A percentile compares a stretch with the other conserved stretches of the same genome.
Evolutionary conservation across 495 filamentous ascomycete species (phyloP).

Genomic region (Evansstolkia leycettana): DNA sequence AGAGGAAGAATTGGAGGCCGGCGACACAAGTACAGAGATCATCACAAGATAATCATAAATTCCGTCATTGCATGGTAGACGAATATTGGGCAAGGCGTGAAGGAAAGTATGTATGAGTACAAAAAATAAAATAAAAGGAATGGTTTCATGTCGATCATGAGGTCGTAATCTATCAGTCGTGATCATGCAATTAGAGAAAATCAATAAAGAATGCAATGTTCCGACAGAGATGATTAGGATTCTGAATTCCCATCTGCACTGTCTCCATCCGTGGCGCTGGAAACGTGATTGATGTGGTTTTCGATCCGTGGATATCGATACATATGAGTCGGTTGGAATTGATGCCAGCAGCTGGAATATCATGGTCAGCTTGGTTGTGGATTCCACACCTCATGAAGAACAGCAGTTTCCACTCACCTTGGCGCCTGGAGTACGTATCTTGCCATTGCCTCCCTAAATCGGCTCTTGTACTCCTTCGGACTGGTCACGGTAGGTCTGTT

Average conservation of each 20-base stretch:
- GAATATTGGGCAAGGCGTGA: too few relatives aligned
- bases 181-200: too few relatives aligned
- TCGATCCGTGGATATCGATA: slow-evolving; percentile 29
- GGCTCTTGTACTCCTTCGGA: slow-evolving; percentile 92
- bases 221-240: slow-evolving; percentile 1
- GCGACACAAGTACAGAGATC: too few relatives aligned
- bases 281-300: slow-evolving; percentile 11
- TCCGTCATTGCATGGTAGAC: too few relatives aligned
- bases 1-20: too few relatives aligned
- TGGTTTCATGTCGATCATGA: too few relatives aligned
- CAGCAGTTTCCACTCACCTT: slow-evolving; percentile 21
- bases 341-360: slow-evolving; percentile 53
- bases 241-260: slow-evolving; percentile 11
- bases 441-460: slow-evolving; percentile 94
- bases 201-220: not conserved
- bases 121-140: too few relatives aligned
- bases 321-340: slow-evolving; percentile 45
- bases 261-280: slow-evolving; percentile 13
- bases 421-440: slow-evolving; percentile 72
- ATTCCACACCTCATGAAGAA: slow-evolving; percentile 3
- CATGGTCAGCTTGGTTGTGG: not conserved
- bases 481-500: slow-evolving; percentile 93
- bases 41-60: too few relatives aligned
- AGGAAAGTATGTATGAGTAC: too few relatives aligned
- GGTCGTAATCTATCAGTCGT: not conserved